phyloP scores from a whole-genome alignment of 2,329 filamentous ascomycete species.

The Beauveria varroae region DNA sequence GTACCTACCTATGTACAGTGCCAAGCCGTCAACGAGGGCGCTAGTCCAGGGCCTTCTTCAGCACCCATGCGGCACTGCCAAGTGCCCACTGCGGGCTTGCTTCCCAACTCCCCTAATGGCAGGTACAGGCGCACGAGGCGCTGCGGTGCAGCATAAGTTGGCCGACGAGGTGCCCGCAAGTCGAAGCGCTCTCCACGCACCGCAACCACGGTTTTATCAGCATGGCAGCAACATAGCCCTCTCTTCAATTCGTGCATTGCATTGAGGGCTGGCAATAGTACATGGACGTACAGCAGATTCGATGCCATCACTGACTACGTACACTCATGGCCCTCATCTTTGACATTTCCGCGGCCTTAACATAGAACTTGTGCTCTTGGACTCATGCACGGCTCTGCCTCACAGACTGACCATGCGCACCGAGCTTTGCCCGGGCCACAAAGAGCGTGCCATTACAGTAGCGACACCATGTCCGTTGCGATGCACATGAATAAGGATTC shows the following conservation, averaged over 20 bases:
- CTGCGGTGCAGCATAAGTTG: background rate
- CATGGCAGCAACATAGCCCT: background rate
- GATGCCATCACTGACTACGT: too few relatives aligned
- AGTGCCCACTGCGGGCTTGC: background rate
- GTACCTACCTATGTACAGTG: background rate
- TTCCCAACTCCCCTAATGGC: slow-evolving; percentile 1
- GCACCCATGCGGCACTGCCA: background rate
- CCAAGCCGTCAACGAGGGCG: background rate
- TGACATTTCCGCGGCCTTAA: too few relatives aligned
- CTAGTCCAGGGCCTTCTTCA: background rate
- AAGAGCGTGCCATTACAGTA: background rate
- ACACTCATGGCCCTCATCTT: too few relatives aligned
- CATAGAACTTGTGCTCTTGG: too few relatives aligned
- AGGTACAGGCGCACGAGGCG: background rate
- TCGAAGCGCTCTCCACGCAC: background rate
- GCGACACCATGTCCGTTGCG: background rate
- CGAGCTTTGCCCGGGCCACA: too few relatives aligned
- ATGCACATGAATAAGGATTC: background rate
- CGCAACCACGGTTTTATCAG: background rate
- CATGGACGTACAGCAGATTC: too few relatives aligned
- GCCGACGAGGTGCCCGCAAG: background rate
- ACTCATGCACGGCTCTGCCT: too few relatives aligned
- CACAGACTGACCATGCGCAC: too few relatives aligned
- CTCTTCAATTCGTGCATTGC: too few relatives aligned
- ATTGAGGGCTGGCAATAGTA: too few relatives aligned